A percentile compares a stretch with the other conserved stretches of the same genome.
Conservation (phyloP, 2,329 filamentous ascomycete genomes). For the Alternaria longipes region DNA sequence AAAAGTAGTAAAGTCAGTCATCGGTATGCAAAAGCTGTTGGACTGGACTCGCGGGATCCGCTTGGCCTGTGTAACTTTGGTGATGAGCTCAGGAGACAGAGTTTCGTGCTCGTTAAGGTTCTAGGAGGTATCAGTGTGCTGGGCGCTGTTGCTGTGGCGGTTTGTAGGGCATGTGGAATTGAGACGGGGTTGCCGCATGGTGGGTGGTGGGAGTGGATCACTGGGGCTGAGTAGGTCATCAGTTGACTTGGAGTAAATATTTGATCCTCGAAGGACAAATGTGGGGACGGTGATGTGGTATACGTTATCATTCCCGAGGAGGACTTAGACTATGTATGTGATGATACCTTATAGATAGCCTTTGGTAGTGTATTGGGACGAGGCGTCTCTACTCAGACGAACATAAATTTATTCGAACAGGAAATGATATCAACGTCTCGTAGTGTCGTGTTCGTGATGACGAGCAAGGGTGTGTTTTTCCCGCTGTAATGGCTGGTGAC, state of each 20-base stretch:
- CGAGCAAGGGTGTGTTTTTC: neutral
- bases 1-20: constrained; percentile 36
- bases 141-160: constrained; percentile 70
- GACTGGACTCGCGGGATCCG: constrained; percentile 73
- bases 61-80: constrained; percentile 78
- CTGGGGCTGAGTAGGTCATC: neutral
- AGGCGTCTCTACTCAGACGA: neutral
- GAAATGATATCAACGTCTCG: neutral
- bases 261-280: neutral
- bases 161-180: constrained; percentile 49
- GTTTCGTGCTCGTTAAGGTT: constrained; percentile 76
- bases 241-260: neutral
- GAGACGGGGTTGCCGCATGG: constrained; percentile 40
- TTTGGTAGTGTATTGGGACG: neutral
- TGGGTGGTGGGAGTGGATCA: constrained; percentile 41
- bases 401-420: neutral
- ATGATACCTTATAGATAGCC: constrained; percentile 1
- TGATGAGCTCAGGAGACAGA: constrained; percentile 69
- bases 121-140: constrained; percentile 77
- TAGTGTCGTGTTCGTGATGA: neutral
- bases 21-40: constrained; percentile 33
- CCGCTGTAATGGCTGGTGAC: neutral
- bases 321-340: neutral
- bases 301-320: neutral
- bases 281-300: neutral